phyloP scores from a whole-genome alignment of 2,329 filamentous ascomycete genomes.

The Alternaria arborescens region DNA sequence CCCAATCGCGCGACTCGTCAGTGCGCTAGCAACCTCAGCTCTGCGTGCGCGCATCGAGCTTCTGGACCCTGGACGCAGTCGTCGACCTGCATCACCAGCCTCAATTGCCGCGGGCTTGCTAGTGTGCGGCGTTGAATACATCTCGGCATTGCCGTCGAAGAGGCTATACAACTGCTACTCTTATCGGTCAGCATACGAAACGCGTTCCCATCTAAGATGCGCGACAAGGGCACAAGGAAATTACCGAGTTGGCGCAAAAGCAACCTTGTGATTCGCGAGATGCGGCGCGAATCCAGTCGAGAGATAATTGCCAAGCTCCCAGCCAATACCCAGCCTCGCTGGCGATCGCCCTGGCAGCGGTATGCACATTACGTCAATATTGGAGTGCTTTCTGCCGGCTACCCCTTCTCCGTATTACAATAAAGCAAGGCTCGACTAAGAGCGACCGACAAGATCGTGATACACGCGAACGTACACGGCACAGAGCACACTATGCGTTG shows the following conservation, averaged over 20 bases:
- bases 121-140: conserved; percentile 7
- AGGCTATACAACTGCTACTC: conserved; percentile 9
- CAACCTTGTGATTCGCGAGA: conserved; percentile 16
- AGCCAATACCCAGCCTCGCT: conserved; percentile 18
- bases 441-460: neutral
- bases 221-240: conserved; percentile 9
- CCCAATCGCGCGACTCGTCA: conserved; percentile 13
- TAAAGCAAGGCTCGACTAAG: conserved; percentile 18
- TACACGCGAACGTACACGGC: conserved; percentile 4
- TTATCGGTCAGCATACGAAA: conserved; percentile 3
- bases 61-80: conserved; percentile 23
- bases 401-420: conserved; percentile 1
- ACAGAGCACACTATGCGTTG: conserved; percentile 9
- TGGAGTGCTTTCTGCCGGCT: neutral
- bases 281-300: conserved; percentile 11
- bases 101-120: conserved; percentile 14
- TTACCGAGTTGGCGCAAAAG: conserved; percentile 17
- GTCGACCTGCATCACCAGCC: conserved; percentile 23
- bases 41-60: conserved; percentile 8
- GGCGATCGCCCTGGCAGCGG: conserved; percentile 20
- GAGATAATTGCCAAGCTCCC: conserved; percentile 20
- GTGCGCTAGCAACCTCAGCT: conserved; percentile 17
- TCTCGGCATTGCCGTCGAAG: conserved; percentile 18
- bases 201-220: conserved; percentile 16
- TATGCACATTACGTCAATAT: conserved; percentile 24